Evolutionary conservation across 495 filamentous ascomycete genomes (phyloP).

Genomic region (Rostrohypoxylon terebratum): DNA sequence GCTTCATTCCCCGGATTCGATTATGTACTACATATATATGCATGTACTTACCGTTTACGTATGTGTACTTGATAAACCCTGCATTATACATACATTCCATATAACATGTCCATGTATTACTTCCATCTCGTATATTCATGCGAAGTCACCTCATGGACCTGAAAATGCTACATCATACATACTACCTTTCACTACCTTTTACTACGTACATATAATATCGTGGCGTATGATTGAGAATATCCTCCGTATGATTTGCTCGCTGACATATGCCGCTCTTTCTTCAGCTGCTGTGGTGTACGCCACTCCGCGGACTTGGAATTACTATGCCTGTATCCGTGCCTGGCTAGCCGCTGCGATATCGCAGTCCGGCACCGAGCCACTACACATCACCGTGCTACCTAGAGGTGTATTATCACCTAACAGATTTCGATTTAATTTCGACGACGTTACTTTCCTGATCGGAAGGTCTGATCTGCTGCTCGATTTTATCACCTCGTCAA

Average conservation of each 20-base stretch:
- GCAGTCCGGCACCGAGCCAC: slow-evolving; percentile 23
- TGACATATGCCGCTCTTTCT: background rate
- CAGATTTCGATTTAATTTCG: background rate
- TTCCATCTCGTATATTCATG: slow-evolving; percentile 15
- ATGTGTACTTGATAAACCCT: slow-evolving; percentile 11
- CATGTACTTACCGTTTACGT: slow-evolving; percentile 13
- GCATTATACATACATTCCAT: slow-evolving; percentile 1
- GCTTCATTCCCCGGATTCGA: slow-evolving; percentile 37
- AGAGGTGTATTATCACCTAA: slow-evolving; percentile 17
- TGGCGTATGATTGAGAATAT: slow-evolving; percentile 13
- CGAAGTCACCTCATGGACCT: slow-evolving; percentile 17
- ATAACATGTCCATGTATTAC: background rate
- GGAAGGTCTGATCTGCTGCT: slow-evolving; percentile 9
- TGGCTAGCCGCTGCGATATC: slow-evolving; percentile 20
- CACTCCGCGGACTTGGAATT: slow-evolving; percentile 7
- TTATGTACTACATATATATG: slow-evolving; percentile 11
- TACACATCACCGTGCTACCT: slow-evolving; percentile 25
- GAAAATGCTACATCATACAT: slow-evolving; percentile 18
- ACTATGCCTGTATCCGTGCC: slow-evolving; percentile 14
- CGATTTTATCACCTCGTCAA: background rate
- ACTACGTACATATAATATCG: no score
- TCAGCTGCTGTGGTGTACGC: background rate
- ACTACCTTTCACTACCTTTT: no score
- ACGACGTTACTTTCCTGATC: slow-evolving; percentile 5
- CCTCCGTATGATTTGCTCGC: slow-evolving; percentile 1